Conservation (phyloP, 1,139 yeast species). For the Yamadazyma jaroonii region DNA sequence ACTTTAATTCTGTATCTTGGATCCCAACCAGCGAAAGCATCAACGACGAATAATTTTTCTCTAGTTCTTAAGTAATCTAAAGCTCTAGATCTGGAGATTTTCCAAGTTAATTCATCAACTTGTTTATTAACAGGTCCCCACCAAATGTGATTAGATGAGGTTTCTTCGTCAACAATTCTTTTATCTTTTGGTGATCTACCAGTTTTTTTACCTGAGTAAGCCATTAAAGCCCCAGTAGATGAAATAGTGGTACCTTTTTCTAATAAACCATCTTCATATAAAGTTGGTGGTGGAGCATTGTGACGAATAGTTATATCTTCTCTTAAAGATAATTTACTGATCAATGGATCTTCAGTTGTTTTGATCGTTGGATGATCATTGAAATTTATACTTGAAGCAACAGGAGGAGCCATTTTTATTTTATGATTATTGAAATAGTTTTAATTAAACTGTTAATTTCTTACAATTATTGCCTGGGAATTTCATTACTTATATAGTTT, state of each 20-base stretch:
- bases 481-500: conserved; percentile 7
- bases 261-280: conserved; percentile 91
- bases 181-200: conserved; percentile 99
- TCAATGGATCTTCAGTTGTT: conserved; percentile 43
- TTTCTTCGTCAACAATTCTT: conserved; percentile 93
- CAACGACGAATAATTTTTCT: conserved; percentile 90
- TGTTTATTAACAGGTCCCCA: conserved; percentile 99
- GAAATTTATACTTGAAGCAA: conserved; percentile 47
- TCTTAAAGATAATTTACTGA: conserved; percentile 41
- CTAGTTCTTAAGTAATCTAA: conserved; percentile 95
- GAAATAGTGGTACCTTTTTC: conserved; percentile 93
- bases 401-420: conserved; percentile 43
- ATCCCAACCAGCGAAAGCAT: conserved; percentile 99
- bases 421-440: neutral
- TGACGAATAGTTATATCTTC: conserved; percentile 62
- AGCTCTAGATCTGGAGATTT: conserved; percentile 94
- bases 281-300: conserved; percentile 89
- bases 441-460: neutral
- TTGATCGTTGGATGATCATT: conserved; percentile 43
- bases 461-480: conserved; percentile 1
- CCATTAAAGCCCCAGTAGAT: conserved; percentile 92
- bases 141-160: conserved; percentile 86
- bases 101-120: conserved; percentile 93
- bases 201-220: conserved; percentile 93
- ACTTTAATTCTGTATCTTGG: conserved; percentile 97